Percentiles rank a stretch among this genome's conserved stretches.
Evolutionary conservation across 2,329 filamentous ascomycete genomes (phyloP).

Genomic region (Hymenoscyphus repandus): DNA sequence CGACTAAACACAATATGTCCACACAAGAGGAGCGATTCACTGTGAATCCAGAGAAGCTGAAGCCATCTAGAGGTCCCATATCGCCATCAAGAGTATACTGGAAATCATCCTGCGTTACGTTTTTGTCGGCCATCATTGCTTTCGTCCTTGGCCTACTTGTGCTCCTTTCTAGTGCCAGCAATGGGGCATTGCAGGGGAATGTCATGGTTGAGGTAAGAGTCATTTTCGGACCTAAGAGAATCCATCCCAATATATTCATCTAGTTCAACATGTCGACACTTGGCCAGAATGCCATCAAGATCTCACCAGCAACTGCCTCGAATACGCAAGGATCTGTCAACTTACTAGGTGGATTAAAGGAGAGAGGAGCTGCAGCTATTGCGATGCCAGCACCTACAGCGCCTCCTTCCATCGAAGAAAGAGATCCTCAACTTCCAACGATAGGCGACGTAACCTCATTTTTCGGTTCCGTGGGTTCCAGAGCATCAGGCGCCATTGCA

Average conservation of each 20-base stretch:
- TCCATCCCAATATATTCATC: neutral
- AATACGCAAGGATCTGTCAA: neutral
- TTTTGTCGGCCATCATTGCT: constrained; percentile 10
- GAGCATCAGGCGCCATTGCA: neutral
- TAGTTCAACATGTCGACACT: constrained; percentile 18
- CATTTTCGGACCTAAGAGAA: neutral
- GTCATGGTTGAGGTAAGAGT: constrained; percentile 11
- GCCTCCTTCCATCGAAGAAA: neutral
- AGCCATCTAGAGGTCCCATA: neutral
- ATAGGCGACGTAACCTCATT: constrained; percentile 11
- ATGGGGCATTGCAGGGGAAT: constrained; percentile 5
- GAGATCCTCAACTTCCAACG: constrained; percentile 1
- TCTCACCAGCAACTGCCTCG: constrained; percentile 5
- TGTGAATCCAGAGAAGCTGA: neutral
- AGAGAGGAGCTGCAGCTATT: neutral
- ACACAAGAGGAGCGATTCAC: no score
- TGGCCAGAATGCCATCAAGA: constrained; percentile 17
- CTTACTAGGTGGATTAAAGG: neutral
- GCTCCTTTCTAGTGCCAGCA: constrained; percentile 7
- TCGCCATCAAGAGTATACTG: neutral
- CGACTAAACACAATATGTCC: no score
- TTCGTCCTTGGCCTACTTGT: constrained; percentile 13
- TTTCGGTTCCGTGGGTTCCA: constrained; percentile 8
- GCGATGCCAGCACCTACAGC: neutral
- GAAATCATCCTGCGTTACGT: constrained; percentile 7